Percentiles rank a stretch among this genome's conserved stretches.
phyloP scores from a whole-genome alignment of 495 filamentous ascomycete genomes.

The Xylaria cubensis region DNA sequence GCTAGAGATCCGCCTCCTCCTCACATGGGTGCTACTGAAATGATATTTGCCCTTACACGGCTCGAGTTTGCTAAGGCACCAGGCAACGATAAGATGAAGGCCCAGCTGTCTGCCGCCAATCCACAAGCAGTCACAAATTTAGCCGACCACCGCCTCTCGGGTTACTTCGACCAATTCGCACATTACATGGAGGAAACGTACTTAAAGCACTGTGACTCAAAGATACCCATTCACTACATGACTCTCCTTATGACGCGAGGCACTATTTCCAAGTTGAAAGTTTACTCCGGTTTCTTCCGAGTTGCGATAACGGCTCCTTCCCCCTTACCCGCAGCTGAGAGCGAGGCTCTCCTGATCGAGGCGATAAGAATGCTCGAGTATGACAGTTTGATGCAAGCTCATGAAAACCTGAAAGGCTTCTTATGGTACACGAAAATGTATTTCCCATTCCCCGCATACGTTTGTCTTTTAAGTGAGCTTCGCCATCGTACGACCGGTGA shows the following conservation, averaged over 20 bases:
- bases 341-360: constrained; percentile 53
- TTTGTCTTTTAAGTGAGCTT: constrained; percentile 58
- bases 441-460: constrained; percentile 61
- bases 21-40: constrained; percentile 55
- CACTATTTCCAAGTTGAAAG: constrained; percentile 56
- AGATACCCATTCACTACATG: constrained; percentile 64
- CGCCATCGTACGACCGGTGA: constrained; percentile 54
- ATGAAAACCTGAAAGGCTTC: constrained; percentile 53
- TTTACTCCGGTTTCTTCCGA: constrained; percentile 41
- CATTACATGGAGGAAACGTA: constrained; percentile 65
- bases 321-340: constrained; percentile 45
- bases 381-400: constrained; percentile 57
- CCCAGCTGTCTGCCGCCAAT: constrained; percentile 44
- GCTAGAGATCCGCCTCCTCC: constrained; percentile 52
- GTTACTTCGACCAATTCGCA: constrained; percentile 62
- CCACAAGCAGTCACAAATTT: constrained; percentile 53
- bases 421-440: constrained; percentile 60
- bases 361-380: constrained; percentile 60
- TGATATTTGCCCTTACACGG: constrained; percentile 56
- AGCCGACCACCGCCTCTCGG: constrained; percentile 52
- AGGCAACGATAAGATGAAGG: constrained; percentile 47
- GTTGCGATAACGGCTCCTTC: constrained; percentile 35
- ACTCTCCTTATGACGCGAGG: constrained; percentile 56
- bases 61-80: constrained; percentile 58
- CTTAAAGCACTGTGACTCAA: constrained; percentile 65